Evolutionary conservation across 352 stramenopile species (phyloP).

Genomic region (Albugo candida): DNA sequence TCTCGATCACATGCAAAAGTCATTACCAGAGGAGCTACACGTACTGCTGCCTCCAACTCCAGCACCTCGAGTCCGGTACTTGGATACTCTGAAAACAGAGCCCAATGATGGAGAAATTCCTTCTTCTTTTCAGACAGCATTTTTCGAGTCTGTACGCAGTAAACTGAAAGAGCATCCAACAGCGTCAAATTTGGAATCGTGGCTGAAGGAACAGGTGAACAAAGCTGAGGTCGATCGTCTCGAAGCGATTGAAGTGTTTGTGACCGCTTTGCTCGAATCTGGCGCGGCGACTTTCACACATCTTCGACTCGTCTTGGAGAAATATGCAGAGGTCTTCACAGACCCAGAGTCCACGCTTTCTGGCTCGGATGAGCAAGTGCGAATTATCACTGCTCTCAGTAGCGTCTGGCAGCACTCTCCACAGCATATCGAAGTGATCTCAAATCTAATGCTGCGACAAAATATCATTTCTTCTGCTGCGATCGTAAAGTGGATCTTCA

Average conservation of each 20-base stretch:
- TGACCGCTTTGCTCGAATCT: conserved; percentile 54
- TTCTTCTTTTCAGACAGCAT: conserved; percentile 9
- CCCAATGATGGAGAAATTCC: conserved; percentile 4
- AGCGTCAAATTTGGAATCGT: conserved; percentile 23
- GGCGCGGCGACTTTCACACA: conserved; percentile 68
- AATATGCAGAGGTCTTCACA: conserved; percentile 43
- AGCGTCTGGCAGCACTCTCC: conserved; percentile 67
- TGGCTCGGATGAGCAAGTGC: conserved; percentile 46
- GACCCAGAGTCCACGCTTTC: conserved; percentile 18
- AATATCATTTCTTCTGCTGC: conserved; percentile 39
- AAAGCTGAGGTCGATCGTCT: conserved; percentile 19
- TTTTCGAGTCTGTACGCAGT: conserved; percentile 32
- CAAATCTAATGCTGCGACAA: conserved; percentile 65
- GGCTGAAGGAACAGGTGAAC: conserved; percentile 33
- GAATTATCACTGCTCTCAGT: conserved; percentile 3
- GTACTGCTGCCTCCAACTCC: conserved; percentile 48
- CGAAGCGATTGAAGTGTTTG: conserved; percentile 49
- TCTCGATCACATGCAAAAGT: conserved; percentile 62
- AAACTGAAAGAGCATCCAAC: conserved; percentile 61
- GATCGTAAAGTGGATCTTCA: conserved; percentile 67
- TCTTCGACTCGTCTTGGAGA: conserved; percentile 56
- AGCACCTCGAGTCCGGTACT: conserved; percentile 35
- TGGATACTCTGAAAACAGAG: conserved; percentile 11
- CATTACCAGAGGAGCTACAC: conserved; percentile 55
- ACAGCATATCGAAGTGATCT: conserved; percentile 60